phyloP scores from a whole-genome alignment of 257 asterid species.

The Oldenlandia corymbosa region DNA sequence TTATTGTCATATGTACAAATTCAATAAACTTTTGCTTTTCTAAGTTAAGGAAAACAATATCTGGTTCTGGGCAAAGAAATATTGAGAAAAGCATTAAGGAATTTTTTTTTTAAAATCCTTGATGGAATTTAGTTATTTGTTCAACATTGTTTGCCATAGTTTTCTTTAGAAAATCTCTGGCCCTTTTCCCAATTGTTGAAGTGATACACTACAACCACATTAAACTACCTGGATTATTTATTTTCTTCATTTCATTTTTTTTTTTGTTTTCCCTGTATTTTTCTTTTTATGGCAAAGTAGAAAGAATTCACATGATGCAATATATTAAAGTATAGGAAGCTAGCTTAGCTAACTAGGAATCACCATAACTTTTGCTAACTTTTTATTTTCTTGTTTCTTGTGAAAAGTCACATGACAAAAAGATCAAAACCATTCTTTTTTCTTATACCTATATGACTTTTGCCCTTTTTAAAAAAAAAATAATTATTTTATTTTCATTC shows the following conservation, averaged over 20 bases:
- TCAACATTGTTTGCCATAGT: too few relatives aligned
- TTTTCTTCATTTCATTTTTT: not conserved
- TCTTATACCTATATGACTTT: not conserved
- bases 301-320: not conserved
- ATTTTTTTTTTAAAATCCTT: too few relatives aligned
- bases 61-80: too few relatives aligned
- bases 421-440: not conserved
- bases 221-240: not conserved
- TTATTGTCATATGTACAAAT: too few relatives aligned
- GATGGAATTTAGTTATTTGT: too few relatives aligned
- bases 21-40: too few relatives aligned
- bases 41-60: too few relatives aligned
- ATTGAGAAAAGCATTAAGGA: too few relatives aligned
- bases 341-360: not conserved
- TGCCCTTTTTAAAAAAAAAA: not conserved
- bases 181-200: too few relatives aligned
- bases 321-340: not conserved
- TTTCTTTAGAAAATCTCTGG: too few relatives aligned
- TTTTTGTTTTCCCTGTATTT: not conserved
- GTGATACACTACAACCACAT: too few relatives aligned
- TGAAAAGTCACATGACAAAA: constrained; percentile 8
- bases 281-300: not conserved
- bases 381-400: constrained; percentile 8
- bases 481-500: not conserved
- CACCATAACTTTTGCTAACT: not conserved